phyloP scores from a whole-genome alignment of 2,329 filamentous ascomycete genomes.

The Hypoxylon rubiginosum region DNA sequence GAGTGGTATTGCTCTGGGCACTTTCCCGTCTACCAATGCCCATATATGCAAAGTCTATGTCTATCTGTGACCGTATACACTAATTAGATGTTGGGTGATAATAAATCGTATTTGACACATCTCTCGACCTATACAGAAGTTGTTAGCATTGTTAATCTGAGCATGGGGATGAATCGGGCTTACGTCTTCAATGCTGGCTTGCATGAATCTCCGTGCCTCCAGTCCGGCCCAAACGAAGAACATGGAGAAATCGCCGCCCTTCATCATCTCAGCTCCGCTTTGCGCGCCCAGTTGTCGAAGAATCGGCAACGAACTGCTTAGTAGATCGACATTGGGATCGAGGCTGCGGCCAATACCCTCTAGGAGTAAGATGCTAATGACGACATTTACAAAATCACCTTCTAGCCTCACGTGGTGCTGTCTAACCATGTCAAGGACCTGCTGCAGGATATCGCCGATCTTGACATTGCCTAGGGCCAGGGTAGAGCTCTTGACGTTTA shows the following conservation, averaged over 20 bases:
- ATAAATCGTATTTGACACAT: constrained; percentile 90
- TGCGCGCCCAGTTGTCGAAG: constrained; percentile 87
- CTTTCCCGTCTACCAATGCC: constrained; percentile 41
- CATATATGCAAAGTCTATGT: constrained; percentile 32
- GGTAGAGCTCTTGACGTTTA: constrained; percentile 90
- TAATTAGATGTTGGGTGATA: constrained; percentile 84
- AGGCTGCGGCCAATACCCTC: constrained; percentile 93
- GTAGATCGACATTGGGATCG: constrained; percentile 88
- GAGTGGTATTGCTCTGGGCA: constrained; percentile 27
- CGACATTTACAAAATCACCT: constrained; percentile 98
- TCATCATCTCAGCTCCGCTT: constrained; percentile 77
- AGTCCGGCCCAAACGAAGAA: constrained; percentile 91
- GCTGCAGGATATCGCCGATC: constrained; percentile 93
- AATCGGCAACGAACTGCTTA: constrained; percentile 89
- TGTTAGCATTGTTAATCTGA: constrained; percentile 25
- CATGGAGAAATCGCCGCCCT: constrained; percentile 84
- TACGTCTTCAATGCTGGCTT: constrained; percentile 90
- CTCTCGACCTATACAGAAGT: constrained; percentile 74
- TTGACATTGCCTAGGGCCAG: constrained; percentile 94
- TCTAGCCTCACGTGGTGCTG: constrained; percentile 93
- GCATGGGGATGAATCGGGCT: constrained; percentile 53
- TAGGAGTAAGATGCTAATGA: constrained; percentile 91
- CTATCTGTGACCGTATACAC: constrained; percentile 25
- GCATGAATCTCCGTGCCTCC: constrained; percentile 88
- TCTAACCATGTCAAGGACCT: constrained; percentile 92